Evolutionary conservation across 768 basidiomycete genomes (phyloP), one percentile per base, ranked within the genome.

Genomic region (Rhizopogon vulgaris): DNA sequence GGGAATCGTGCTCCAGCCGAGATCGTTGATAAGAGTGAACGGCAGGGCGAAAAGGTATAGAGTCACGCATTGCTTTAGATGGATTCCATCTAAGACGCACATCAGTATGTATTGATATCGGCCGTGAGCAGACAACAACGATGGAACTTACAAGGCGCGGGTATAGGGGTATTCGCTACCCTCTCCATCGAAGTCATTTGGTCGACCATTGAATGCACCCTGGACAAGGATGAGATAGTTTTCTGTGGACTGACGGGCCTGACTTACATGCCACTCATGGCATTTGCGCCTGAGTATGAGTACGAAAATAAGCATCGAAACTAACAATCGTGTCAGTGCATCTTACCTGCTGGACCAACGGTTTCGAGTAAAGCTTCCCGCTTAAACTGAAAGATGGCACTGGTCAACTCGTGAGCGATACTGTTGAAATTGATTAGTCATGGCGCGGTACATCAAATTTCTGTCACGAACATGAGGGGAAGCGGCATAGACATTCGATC

Each of bases 1-100:
- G n/a, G 88, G 89, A 9, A 95, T 76, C 63, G 87, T 88, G 42
- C 76, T 79, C 87, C 90, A 93, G 32, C 85, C 85, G 59, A 94
- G 74, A 41, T 92, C 85, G 50, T 83, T 78, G 41, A 94, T 82
- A 28, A 97, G 78, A 2, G 88, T 89, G 59, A 94, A 80, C 4
- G 95, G 95, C 7, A 98, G 77, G 17, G 90, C 83, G 63, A 94
- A 93, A 7, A 98, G 81, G 71, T 95, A 96, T 1, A 95, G 70
- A 2, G 88, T 86, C n/a, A 95, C 90, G 57, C 87, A 90, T 83
- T 97, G 94, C 66, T 95, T 94, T 61, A 95, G 72, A 68, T 96
- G 94, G 53, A 97, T 87, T 38, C 88, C 83, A 59, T 92, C 87
- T 88, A 52, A 58, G 61, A 48, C 38, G n/a, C 42, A 30, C 41